Evolutionary conservation across 257 asterid genomes (phyloP).

Genomic region (Cruciata laevipes): DNA sequence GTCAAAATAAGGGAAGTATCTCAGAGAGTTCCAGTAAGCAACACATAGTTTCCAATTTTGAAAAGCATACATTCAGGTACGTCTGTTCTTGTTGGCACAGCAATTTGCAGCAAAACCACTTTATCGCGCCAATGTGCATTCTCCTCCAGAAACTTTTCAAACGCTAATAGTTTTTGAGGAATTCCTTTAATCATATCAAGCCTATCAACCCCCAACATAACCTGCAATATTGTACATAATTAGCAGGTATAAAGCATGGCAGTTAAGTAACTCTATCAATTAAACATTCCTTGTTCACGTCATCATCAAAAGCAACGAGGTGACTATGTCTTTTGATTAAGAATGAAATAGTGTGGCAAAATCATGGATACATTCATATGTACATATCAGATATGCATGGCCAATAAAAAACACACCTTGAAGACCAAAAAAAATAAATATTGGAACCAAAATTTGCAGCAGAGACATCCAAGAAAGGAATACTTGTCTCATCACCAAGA

Average conservation of each 20-base stretch:
- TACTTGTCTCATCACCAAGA: not conserved
- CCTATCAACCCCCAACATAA: conserved; percentile 93
- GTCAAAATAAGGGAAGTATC: not conserved
- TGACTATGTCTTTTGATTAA: not conserved
- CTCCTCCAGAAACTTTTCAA: conserved; percentile 92
- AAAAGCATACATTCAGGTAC: conserved; percentile 83
- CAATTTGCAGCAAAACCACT: conserved; percentile 95
- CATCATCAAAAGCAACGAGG: not conserved
- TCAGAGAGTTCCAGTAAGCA: not conserved
- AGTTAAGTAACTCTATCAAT: not conserved
- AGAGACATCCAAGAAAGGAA: not conserved
- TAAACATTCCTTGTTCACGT: not conserved
- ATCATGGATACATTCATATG: not conserved
- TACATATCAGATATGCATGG: not conserved
- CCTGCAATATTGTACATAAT: conserved; percentile 46
- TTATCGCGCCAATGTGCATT: conserved; percentile 70
- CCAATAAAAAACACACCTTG: not conserved
- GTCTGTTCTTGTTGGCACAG: conserved; percentile 96
- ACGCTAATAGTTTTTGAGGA: conserved; percentile 88
- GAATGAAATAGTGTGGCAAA: not conserved
- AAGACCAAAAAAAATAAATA: not conserved
- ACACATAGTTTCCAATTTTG: not conserved
- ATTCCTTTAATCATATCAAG: conserved; percentile 97
- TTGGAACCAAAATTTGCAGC: not conserved
- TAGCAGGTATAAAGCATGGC: not conserved